These are phyloP conservation scores for Sporothrix phasma DNA, from an alignment of 2,329 filamentous ascomycete species.

Conservation along the genomic window DNA sequence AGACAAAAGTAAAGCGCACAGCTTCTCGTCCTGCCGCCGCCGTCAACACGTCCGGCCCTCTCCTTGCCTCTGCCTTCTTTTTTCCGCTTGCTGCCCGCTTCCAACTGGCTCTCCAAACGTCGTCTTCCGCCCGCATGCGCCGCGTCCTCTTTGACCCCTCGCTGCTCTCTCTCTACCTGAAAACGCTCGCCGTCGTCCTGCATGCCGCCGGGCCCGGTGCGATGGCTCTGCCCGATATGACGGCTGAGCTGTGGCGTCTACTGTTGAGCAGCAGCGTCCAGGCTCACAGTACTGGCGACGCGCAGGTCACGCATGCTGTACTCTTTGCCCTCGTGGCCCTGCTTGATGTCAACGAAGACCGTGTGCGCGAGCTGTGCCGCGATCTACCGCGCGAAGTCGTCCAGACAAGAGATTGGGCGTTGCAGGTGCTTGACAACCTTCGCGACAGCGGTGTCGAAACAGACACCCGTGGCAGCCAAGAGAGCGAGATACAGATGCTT, in stretches of 20 bases:
- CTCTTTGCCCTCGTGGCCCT: conserved; percentile 71
- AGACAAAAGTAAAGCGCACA: conserved; percentile 25
- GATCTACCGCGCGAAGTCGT: conserved; percentile 67
- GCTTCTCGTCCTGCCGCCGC: conserved; percentile 47
- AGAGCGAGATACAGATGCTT: conserved; percentile 68
- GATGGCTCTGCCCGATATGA: conserved; percentile 66
- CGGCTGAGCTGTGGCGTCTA: conserved; percentile 74
- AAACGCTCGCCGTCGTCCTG: conserved; percentile 74
- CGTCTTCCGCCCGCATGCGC: conserved; percentile 31
- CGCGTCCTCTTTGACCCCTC: conserved; percentile 64
- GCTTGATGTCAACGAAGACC: conserved; percentile 68
- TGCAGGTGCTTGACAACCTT: conserved; percentile 57
- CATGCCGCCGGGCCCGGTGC: conserved; percentile 76
- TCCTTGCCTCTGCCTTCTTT: conserved; percentile 73
- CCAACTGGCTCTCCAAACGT: conserved; percentile 47
- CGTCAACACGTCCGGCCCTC: conserved; percentile 66
- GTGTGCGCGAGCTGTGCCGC: conserved; percentile 61
- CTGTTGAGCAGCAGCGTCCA: conserved; percentile 55
- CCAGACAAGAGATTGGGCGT: conserved; percentile 77
- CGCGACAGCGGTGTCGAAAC: conserved; percentile 38
- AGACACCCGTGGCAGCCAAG: conserved; percentile 44
- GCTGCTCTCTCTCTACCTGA: conserved; percentile 69
- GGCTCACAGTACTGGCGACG: conserved; percentile 48
- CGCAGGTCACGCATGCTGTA: conserved; percentile 56
- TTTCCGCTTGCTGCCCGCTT: conserved; percentile 76